A percentile compares a stretch with the other conserved stretches of the same genome.
Conservation (phyloP, 2,329 filamentous ascomycete genomes). For the Didymella pomorum region DNA sequence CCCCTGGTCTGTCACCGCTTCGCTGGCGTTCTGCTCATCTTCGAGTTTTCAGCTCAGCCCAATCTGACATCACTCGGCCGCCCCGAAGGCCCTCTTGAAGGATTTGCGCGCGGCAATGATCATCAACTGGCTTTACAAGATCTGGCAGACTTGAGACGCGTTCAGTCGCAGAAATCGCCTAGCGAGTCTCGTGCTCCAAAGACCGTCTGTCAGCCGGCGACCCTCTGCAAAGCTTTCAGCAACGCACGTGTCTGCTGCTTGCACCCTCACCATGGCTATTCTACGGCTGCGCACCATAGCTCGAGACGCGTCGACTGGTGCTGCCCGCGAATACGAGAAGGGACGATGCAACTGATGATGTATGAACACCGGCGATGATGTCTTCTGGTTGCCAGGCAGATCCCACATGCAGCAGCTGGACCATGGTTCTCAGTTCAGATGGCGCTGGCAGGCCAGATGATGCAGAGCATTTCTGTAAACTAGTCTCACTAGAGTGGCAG, state of each 20-base stretch:
- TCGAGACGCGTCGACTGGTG: not conserved
- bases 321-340: not conserved
- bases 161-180: not conserved
- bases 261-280: not conserved
- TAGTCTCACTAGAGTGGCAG: not conserved
- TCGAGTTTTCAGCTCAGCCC: slow-evolving; percentile 21
- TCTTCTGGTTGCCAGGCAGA: not conserved
- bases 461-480: not conserved
- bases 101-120: not conserved
- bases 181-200: not conserved
- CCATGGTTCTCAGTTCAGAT: not conserved
- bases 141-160: not conserved
- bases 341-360: not conserved
- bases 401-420: not conserved
- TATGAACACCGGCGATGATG: not conserved
- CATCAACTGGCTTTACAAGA: not conserved
- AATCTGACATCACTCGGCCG: slow-evolving; percentile 12
- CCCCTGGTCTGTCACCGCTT: slow-evolving; percentile 19
- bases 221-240: not conserved
- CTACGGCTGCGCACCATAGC: not conserved
- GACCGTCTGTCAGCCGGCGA: not conserved
- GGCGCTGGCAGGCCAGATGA: not conserved
- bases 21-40: slow-evolving; percentile 20
- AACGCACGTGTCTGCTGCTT: not conserved
- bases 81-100: not conserved